phyloP scores from a whole-genome alignment of 2,329 filamentous ascomycete genomes.

The Cladosporium colombiae region DNA sequence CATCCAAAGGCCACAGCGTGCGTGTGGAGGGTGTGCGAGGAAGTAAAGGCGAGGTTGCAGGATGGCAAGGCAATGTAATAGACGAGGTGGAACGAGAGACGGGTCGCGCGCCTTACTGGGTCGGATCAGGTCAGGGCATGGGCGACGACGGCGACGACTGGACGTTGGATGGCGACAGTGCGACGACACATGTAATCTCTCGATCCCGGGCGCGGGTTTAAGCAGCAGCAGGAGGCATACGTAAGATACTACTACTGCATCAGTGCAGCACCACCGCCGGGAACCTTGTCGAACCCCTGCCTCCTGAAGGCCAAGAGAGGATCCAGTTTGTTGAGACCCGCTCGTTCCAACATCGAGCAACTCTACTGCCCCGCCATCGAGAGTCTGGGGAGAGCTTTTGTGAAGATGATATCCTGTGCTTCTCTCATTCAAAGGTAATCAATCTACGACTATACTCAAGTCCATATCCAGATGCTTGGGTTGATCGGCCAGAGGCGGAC shows the following conservation, averaged over 20 bases:
- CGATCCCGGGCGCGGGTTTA: not conserved
- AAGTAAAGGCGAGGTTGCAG: not conserved
- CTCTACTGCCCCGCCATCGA: not conserved
- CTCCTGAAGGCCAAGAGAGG: not conserved
- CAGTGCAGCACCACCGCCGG: not conserved
- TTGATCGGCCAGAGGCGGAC: no score
- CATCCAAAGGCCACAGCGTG: conserved; percentile 3
- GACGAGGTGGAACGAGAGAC: not conserved
- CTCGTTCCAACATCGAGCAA: not conserved
- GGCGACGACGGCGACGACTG: conserved; percentile 6
- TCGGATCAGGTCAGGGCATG: not conserved
- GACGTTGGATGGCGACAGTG: not conserved
- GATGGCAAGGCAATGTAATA: not conserved
- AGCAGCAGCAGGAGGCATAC: not conserved
- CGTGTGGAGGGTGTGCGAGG: not conserved
- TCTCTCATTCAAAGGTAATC: not conserved
- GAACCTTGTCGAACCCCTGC: not conserved
- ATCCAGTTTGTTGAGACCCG: not conserved
- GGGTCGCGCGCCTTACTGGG: not conserved
- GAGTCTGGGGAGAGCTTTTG: not conserved
- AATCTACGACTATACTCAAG: not conserved
- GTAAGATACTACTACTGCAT: conserved; percentile 3
- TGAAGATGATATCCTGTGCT: not conserved
- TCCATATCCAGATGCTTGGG: no score
- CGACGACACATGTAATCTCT: conserved; percentile 7